Evolutionary conservation across 2,329 filamentous ascomycete species (phyloP), one percentile per base, ranked within the genome.

Genomic region (Penicillium crustosum): DNA sequence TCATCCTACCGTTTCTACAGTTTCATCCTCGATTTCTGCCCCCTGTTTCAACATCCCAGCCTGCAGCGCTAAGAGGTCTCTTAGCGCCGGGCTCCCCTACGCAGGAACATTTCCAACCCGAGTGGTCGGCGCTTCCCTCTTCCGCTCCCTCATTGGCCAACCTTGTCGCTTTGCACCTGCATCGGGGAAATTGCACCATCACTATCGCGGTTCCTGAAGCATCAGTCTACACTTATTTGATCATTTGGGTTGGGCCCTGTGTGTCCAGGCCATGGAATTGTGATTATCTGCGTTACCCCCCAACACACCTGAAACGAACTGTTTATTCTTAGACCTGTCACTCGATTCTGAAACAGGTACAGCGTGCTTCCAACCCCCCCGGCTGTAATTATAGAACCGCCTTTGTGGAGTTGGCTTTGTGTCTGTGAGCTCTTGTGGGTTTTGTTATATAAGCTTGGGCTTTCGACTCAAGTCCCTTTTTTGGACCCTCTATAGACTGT

Each of bases 311-410:
- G 61, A 67, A 67, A 67, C 65, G 41, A 47, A 41, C 48, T 43
- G 47, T 49, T 61, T 59, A 61, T 64, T 65, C 59, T 64, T 64
- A 61, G 64, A 62, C 57, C 61, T 64, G 63, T 65, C 63, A 64
- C 58, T 60, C 29, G n/a, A 49, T 42, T 36, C 45, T 66, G 65
- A 67, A 62, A 67, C 65, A 62, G 59, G 58, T 25, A 63, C 61
- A 50, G 47, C 35, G 45, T 52, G 48, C 21, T 53, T 55, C 41
- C 51, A 41, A 49, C 41, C 21, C 21, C 9, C 27, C 43, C 48
- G 43, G 23, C 55, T 52, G 57, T 63, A 63, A 65, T 67, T 59
- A 66, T 65, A 67, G 62, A 61, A 66, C 58, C 57, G 48, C 23
- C 53, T 59, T 57, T 58, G 59, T 60, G 48, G 55, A 48, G 49